Evolutionary conservation across 768 basidiomycete species (phyloP), one percentile per base, ranked within the genome.

Genomic region (Amylocystis lapponica): DNA sequence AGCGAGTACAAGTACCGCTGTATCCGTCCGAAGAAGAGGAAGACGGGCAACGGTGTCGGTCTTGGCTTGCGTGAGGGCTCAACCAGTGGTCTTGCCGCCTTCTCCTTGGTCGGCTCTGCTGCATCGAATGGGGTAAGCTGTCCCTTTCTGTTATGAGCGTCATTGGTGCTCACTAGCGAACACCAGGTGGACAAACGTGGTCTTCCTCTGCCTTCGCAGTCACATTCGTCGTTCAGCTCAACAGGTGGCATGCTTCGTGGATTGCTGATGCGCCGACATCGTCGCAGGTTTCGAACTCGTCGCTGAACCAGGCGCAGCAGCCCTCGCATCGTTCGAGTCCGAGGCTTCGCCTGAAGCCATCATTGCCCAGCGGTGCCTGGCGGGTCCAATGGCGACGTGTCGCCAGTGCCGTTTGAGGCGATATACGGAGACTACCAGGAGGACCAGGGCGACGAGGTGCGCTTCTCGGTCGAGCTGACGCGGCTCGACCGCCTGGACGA

Each of bases 391-490:
- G 20, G 33, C 10, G 46, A 49, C 25, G 48, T 41, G 19, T 49
- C 59, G n/a, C 52, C 62, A 7, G 27, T 68, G n/a, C 65, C 65
- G 39, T 51, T 56, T n/a, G 76, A 83, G 42, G 66, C 81, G 17
- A 58, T 83, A 17, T 97, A 95, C 56, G 94, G 94, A 12, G 88
- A 88, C 44, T 53, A 68, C n/a, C 59, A 72, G 4, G 78, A 86
- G 53, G 96, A 98, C 57, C 78, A 79, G 16, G 92, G 92, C 23
- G 95, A 95, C 54, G 96, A 98, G 79, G 91, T 99, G 53, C 81
- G 89, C 53, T 98, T 98, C 71, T 89, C 82, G 11, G 86, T 97
- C 49, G 96, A 99, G 69, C 66, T 99, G 49, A 97, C 95, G 36
- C 71, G 87, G 55, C 72, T 99, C 55, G 86, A 90, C 63, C 79